Evolutionary conservation across 225 moss, liverwort and hornwort species (phyloP).

Genomic region (Marchantia polymorpha): DNA sequence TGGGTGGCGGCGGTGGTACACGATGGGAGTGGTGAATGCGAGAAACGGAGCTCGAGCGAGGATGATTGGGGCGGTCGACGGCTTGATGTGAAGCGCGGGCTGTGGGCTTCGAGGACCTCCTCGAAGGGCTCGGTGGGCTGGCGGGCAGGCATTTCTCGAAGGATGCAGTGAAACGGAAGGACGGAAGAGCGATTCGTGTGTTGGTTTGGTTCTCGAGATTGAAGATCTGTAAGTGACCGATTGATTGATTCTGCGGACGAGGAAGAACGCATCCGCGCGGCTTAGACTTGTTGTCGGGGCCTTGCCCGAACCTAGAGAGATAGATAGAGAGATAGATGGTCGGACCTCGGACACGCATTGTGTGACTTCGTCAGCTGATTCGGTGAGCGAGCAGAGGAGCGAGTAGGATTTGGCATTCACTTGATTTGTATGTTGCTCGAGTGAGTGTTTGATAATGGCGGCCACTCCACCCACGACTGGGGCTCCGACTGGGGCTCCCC

Average conservation of each 20-base stretch:
- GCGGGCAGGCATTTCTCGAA: constrained; percentile 7
- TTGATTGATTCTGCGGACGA: not conserved
- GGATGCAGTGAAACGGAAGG: not conserved
- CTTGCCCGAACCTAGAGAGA: not conserved
- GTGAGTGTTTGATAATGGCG: constrained; percentile 21
- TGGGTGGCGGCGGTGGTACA: not conserved
- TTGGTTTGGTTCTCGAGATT: not conserved
- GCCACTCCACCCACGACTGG: not conserved
- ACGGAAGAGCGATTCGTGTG: not conserved
- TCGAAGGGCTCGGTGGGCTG: not conserved
- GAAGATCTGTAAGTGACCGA: not conserved
- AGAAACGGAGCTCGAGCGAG: not conserved
- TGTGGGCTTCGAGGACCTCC: not conserved
- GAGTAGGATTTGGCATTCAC: not conserved
- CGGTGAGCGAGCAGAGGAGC: not conserved
- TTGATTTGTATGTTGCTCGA: constrained; percentile 17
- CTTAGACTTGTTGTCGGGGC: too few relatives aligned
- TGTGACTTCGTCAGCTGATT: not conserved
- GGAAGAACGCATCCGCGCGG: not conserved
- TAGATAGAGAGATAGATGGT: too few relatives aligned
- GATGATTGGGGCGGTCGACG: not conserved
- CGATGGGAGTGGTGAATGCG: not conserved
- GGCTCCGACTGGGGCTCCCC: not conserved
- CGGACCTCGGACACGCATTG: too few relatives aligned
- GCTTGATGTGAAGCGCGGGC: not conserved